Evolutionary conservation across 2,329 filamentous ascomycete species (phyloP).

Genomic region (Arthrobotrys entomopaga): DNA sequence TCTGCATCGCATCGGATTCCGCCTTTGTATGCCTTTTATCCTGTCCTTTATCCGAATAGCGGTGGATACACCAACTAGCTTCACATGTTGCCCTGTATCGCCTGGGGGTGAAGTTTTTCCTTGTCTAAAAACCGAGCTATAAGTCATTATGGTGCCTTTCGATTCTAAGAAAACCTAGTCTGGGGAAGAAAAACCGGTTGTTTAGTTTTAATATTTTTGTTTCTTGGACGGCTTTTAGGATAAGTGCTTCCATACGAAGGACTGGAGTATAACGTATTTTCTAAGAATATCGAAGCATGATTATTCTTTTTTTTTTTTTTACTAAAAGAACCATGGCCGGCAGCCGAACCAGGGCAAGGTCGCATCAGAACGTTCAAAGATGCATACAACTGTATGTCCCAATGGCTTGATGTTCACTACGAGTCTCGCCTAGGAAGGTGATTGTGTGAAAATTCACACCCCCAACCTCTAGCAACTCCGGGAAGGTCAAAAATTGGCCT

Average conservation of each 20-base stretch:
- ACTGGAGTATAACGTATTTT: too few relatives aligned
- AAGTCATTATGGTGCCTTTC: neutral
- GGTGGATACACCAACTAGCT: neutral
- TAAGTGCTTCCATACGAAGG: neutral
- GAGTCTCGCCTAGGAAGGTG: slow-evolving; percentile 43
- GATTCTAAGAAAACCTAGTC: neutral
- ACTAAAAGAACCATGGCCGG: neutral
- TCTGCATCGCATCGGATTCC: neutral
- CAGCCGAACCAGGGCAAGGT: neutral
- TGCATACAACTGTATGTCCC: neutral
- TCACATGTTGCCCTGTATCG: neutral
- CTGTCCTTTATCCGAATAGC: neutral
- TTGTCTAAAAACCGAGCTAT: slow-evolving; percentile 1
- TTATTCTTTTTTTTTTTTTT: neutral
- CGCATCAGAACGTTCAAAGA: neutral
- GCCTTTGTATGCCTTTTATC: slow-evolving; percentile 1
- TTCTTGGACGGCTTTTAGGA: slow-evolving; percentile 5
- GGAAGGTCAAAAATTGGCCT: slow-evolving; percentile 30
- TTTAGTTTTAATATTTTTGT: slow-evolving; percentile 8
- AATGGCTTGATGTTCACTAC: neutral
- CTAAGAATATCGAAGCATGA: neutral
- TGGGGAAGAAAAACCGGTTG: neutral
- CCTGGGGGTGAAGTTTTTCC: slow-evolving; percentile 1
- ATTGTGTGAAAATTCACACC: slow-evolving; percentile 6
- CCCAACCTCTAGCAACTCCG: slow-evolving; percentile 16